Base-by-base conservation (phyloP, 495 filamentous ascomycete genomes). In the Talaromyces ruber region DNA sequence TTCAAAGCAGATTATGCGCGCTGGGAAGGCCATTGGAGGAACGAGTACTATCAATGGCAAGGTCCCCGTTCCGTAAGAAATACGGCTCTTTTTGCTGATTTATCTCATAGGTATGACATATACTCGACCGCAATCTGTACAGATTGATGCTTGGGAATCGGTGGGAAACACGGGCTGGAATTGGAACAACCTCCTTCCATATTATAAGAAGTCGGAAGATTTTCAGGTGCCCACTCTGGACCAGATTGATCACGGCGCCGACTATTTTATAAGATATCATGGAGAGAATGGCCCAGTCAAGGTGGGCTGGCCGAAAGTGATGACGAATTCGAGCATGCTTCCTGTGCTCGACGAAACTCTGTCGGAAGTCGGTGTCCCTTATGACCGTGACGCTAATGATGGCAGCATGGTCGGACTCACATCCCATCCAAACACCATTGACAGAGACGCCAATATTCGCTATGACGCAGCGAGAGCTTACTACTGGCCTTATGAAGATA, bases 151-250 rank as follows among this genome's bases (percentile, higher is more conserved):
- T n/a, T 85, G 83, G 83, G 75, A 70, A 66, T 68, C 65, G 5
- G 68, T 87, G 3, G 86, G 87, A 2, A 87, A 86, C 64, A 73
- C 77, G 2, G 83, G 84, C n/a, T 89, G 86, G 86, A 80, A 75
- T 61, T 88, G 84, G 82, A 62, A 77, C 1, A 80, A 66, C 34
- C 68, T 89, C 24, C 65, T 84, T 22, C 82, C 84, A 1, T 89
- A 88, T 64, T 82, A 81, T 39, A 74, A 76, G 56, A 80, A 79
- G 66, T 74, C 72, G 25, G 72, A 81, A 21, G 52, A 64, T 6
- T 75, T 77, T 18, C 70, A 70, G 3, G 32, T 72, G 0, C 79
- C 81, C 0, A 74, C 68, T 18, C 28, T 61, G n/a, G 69, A 72
- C 6, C 77, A 82, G 56, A 37, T 67, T 16, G 71, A 62, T 14